Base-by-base conservation (phyloP, 306 rosid species). In the Trifolium dubium region DNA sequence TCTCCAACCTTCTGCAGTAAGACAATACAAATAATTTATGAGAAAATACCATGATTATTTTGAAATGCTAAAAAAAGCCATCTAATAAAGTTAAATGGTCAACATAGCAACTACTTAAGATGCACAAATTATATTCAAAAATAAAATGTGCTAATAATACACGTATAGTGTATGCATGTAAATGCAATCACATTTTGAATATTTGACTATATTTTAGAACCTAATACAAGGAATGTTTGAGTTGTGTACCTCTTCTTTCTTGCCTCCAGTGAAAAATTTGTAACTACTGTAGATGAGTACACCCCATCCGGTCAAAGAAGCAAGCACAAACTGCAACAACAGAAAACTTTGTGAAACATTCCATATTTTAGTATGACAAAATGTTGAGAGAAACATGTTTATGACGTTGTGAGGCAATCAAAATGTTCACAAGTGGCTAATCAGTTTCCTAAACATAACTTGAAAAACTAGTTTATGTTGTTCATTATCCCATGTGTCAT, bases 241-340 rank as follows among this genome's bases (percentile, higher is more conserved):
- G 71, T 17, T 61, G 41, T 3, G 53, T 82, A 86, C 93, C 93
- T 86, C 90, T 74, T 82, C 86, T 68, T 86, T 85, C 72, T 84
- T 86, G 83, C 81, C 87, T 77, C 53, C 28, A 13, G 82, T 79
- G 60, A 76, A 88, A 63, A 51, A 61, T 78, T 83, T 82, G 83
- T 85, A 88, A 32, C 87, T 71, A 13, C 87, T 81, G 17, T 80
- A 90, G 63, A 82, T 5, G 72, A 78, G 66, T 46, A 77, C 0
- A 28, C 87, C 88, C 76, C 81, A 87, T 68, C 92, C 90, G 43
- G 88, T 55, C 74, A 88, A 72, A 63, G 93, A 86, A 76, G 79
- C 77, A 29, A 82, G 74, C 72, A 87, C 88, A 80, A 88, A 85
- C 93, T 88, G 89, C 75, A 82, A 77, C 34, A 44, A 49, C 77